Conservation (phyloP, 192 early-diverging fungal genomes). For the Rhizoclosmatium sp. region DNA sequence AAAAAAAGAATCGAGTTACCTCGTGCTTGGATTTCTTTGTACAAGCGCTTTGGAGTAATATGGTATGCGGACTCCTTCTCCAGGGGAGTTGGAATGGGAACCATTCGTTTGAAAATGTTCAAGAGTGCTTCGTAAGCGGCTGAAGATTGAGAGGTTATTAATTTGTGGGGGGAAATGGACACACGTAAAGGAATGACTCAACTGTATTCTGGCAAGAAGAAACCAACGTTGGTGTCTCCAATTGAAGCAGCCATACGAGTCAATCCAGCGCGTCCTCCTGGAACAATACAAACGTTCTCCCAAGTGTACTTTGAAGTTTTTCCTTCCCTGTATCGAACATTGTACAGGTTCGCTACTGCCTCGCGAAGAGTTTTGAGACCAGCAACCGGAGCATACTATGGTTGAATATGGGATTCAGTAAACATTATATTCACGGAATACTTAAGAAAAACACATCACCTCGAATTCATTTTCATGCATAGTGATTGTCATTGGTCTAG, state of each 20-base stretch:
- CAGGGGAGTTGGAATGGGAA: conserved; percentile 63
- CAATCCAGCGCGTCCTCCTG: conserved; percentile 64
- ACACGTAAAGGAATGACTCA: neutral
- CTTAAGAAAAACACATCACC: conserved; percentile 37
- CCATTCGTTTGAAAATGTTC: conserved; percentile 46
- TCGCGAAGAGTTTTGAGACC: conserved; percentile 53
- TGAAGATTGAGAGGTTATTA: neutral
- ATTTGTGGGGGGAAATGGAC: no score
- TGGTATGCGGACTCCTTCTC: conserved; percentile 54
- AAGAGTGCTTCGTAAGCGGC: conserved; percentile 50
- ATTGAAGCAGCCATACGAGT: conserved; percentile 60
- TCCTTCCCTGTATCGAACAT: conserved; percentile 53
- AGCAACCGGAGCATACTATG: conserved; percentile 56
- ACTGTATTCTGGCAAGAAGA: conserved; percentile 62
- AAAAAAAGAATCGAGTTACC: neutral
- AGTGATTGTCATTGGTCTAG: conserved; percentile 39
- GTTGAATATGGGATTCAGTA: neutral
- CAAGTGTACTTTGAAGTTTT: conserved; percentile 58
- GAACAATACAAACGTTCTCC: conserved; percentile 66
- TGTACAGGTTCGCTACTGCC: conserved; percentile 60
- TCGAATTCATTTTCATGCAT: conserved; percentile 45
- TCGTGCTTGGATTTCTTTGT: conserved; percentile 53
- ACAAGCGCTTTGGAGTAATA: conserved; percentile 52
- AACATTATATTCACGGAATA: conserved; percentile 36
- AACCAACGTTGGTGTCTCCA: conserved; percentile 61